phyloP scores from a whole-genome alignment of 495 filamentous ascomycete species.

The Penicillium manginii region DNA sequence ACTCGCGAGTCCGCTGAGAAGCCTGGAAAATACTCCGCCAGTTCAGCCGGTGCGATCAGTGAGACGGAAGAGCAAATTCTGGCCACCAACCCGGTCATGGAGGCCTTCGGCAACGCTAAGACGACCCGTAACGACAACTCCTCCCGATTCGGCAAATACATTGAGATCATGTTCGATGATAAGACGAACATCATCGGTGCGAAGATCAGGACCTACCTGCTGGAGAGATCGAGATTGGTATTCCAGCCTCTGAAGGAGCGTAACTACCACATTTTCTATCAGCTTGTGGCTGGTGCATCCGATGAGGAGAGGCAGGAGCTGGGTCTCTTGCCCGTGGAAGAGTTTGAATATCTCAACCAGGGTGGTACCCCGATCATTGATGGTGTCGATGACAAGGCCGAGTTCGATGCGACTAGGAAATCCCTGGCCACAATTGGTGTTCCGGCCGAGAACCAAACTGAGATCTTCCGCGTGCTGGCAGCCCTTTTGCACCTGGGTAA shows the following conservation, averaged over 20 bases:
- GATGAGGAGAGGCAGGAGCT: constrained; percentile 80
- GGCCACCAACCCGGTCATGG: constrained; percentile 99
- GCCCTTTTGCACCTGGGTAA: constrained; percentile 95
- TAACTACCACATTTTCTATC: constrained; percentile 99
- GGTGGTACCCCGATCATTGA: constrained; percentile 89
- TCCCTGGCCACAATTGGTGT: constrained; percentile 91
- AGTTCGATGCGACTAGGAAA: constrained; percentile 85
- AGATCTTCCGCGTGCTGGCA: constrained; percentile 90
- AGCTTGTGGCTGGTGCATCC: constrained; percentile 92
- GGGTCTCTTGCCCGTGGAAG: constrained; percentile 76
- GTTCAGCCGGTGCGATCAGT: constrained; percentile 86
- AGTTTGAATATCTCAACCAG: constrained; percentile 96
- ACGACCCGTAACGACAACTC: constrained; percentile 99
- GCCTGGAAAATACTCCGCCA: constrained; percentile 76
- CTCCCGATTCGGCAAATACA: constrained; percentile 98
- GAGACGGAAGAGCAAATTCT: constrained; percentile 98
- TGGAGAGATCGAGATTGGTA: constrained; percentile 96
- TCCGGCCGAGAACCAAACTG: constrained; percentile 66
- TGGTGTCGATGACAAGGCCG: constrained; percentile 92
- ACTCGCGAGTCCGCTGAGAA: constrained; percentile 94
- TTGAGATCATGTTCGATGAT: constrained; percentile 98
- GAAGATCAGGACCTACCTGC: constrained; percentile 91
- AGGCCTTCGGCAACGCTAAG: constrained; percentile 99
- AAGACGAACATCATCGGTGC: constrained; percentile 96
- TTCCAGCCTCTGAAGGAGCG: constrained; percentile 97